Evolutionary conservation across 306 rosid genomes (phyloP).

Genomic region (Nissolia schottii): DNA sequence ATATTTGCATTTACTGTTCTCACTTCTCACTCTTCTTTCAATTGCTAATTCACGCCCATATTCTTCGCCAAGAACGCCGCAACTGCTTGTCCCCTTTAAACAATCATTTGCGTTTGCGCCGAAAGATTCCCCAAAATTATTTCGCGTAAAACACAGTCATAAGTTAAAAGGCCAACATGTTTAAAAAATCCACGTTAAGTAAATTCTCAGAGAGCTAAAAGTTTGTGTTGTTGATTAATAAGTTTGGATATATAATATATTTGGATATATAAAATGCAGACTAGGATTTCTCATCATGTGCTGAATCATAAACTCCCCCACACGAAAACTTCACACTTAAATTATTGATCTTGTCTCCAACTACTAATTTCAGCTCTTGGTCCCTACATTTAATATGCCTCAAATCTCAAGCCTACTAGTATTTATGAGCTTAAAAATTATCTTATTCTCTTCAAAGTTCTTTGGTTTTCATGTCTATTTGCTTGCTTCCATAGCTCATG

Average conservation of each 20-base stretch:
- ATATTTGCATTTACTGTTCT: no score
- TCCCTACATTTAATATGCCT: conserved; percentile 25
- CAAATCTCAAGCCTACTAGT: not conserved
- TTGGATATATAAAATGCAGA: not conserved
- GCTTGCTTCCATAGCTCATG: conserved; percentile 37
- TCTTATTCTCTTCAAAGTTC: conserved; percentile 10
- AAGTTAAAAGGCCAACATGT: not conserved
- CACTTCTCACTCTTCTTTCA: no score
- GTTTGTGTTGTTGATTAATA: not conserved
- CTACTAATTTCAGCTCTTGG: conserved; percentile 27
- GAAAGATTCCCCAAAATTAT: no score
- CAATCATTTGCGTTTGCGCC: no score
- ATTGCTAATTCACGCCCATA: no score
- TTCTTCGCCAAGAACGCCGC: no score
- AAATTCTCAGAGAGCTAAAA: not conserved
- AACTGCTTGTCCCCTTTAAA: no score
- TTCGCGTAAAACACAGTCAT: no score
- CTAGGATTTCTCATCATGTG: not conserved
- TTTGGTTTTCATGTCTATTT: not conserved
- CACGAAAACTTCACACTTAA: not conserved
- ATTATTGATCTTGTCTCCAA: conserved; percentile 7
- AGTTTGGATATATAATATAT: not conserved
- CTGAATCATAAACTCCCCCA: not conserved
- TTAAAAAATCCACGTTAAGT: not conserved
- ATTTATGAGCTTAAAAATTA: conserved; percentile 19